phyloP scores from a whole-genome alignment of 495 filamentous ascomycete genomes.

The Daldinia bambusicola region DNA sequence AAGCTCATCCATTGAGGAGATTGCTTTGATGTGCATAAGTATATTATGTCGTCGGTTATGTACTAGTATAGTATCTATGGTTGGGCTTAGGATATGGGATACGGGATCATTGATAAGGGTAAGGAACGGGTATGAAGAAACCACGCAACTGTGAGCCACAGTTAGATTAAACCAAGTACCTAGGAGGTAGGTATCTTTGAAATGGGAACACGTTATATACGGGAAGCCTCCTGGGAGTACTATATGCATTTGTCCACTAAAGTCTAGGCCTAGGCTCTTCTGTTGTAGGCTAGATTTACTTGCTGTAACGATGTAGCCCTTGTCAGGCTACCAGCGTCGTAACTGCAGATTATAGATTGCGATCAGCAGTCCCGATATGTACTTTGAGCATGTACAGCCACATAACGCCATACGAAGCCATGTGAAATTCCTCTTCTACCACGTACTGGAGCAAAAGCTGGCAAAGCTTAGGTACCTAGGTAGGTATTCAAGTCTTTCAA shows the following conservation, averaged over 20 bases:
- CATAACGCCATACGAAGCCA: no score
- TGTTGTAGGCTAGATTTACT: no score
- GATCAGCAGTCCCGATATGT: no score
- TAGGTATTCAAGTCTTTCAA: no score
- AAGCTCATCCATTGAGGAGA: slow-evolving; percentile 73
- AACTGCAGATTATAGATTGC: no score
- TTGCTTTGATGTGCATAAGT: slow-evolving; percentile 5
- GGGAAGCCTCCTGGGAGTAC: background rate
- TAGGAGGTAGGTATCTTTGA: background rate
- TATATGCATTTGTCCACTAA: background rate
- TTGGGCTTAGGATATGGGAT: background rate
- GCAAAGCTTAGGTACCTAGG: no score
- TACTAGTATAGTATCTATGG: slow-evolving; percentile 1
- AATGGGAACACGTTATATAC: background rate
- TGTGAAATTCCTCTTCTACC: no score
- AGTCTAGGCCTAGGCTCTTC: background rate
- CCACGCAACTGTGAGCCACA: no score
- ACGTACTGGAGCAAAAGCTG: no score
- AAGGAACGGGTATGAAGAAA: background rate
- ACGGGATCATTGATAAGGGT: background rate
- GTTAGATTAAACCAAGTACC: background rate
- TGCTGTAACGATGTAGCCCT: no score
- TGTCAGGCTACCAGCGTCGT: no score
- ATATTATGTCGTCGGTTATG: background rate
- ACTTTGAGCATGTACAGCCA: no score